Evolutionary conservation across 306 rosid species (phyloP), one percentile per base, ranked within the genome.

Genomic region (Ziziphus jujuba): DNA sequence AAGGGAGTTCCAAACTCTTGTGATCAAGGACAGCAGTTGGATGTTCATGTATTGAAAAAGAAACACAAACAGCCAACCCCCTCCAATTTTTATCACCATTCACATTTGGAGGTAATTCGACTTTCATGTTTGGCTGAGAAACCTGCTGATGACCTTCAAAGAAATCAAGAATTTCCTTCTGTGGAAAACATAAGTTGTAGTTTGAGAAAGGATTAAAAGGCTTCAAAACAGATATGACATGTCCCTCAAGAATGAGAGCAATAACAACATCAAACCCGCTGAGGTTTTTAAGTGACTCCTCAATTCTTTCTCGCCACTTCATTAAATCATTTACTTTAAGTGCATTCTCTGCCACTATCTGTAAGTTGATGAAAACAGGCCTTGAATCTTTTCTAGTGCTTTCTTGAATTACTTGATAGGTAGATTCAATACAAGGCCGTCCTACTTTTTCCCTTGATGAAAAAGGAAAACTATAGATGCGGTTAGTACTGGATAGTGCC

Each of bases 291-390:
- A 65, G 50, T 33, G 33, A 5, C 6, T 8, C 7, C 31, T 52
- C 4, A 34, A 65, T 48, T 43, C 34, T 20, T 65, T n/a, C 13
- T 52, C 51, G 52, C 70, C 70, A 52, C 3, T 34, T 31, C 9
- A 19, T 19, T 35, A 9, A 44, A 44, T 63, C 38, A 6, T 13
- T 25, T 19, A 1, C 23, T 0, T 25, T 7, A 0, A 49, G n/a
- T 5, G 21, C 44, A 48, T 14, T 28, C 45, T 33, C 70, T 33
- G 59, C 59, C 33, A 52, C 6, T 50, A 66, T 66, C 7, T 9
- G 33, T 35, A 66, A 35, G 14, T 11, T 12, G 52, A 1, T 44
- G 5, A 33, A 34, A 20, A 5, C 5, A 35, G 8, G 1, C 14
- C 11, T 34, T 35, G 38, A 16, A 19, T 50, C 34, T 43, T 43